Conservation (phyloP, 176 grass and related monocot genomes). For the Juncus inflexus region DNA sequence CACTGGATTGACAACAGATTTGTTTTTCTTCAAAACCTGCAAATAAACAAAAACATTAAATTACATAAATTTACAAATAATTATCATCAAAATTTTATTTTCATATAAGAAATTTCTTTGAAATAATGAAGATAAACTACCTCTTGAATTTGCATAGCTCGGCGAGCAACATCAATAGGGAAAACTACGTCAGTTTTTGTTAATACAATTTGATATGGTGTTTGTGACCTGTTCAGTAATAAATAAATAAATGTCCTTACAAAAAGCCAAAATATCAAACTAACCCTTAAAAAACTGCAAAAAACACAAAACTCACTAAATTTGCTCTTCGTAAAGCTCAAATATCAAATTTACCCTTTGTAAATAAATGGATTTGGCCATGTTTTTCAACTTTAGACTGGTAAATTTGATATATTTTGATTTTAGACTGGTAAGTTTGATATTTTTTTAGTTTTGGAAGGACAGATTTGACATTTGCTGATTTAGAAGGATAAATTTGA, state of each 20-base stretch:
- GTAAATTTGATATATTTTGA: no score
- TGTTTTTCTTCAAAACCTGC: slow-evolving; percentile 80
- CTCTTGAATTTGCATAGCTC: slow-evolving; percentile 89
- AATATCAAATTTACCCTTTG: no score
- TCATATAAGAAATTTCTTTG: background rate
- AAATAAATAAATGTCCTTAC: no score
- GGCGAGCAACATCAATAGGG: slow-evolving; percentile 86
- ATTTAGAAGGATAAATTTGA: background rate
- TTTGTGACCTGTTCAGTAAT: slow-evolving; percentile 53
- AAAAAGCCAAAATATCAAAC: no score
- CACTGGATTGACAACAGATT: slow-evolving; percentile 63
- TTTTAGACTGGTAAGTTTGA: no score
- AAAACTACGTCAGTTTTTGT: slow-evolving; percentile 95
- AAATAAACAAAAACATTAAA: background rate
- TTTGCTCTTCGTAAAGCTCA: no score
- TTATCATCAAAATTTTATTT: background rate
- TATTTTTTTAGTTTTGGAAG: no score
- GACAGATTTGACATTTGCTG: no score
- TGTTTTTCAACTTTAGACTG: no score
- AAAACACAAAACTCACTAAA: no score
- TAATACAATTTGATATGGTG: slow-evolving; percentile 82
- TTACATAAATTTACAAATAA: slow-evolving; percentile 5
- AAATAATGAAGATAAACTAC: slow-evolving; percentile 11
- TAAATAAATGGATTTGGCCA: no score
- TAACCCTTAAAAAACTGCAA: no score